Evolutionary conservation across 2,329 filamentous ascomycete genomes (phyloP).

Genomic region (Rhytidhysteron rufulum): DNA sequence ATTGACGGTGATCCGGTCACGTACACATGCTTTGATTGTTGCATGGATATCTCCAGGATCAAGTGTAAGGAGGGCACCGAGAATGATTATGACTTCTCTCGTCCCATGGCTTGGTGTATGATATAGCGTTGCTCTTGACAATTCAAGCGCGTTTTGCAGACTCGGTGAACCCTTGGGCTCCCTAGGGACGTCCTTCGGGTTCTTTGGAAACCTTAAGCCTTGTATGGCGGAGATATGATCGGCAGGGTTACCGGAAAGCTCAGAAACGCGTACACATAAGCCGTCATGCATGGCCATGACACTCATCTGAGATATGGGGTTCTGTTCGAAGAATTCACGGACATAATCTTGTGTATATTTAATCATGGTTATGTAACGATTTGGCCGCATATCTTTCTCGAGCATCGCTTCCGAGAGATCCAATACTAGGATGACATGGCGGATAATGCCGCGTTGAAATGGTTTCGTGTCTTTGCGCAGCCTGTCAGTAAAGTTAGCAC

Average conservation of each 20-base stretch:
- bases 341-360: constrained; percentile 85
- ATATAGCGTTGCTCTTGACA: constrained; percentile 88
- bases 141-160: constrained; percentile 92
- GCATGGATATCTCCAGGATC: constrained; percentile 95
- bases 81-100: constrained; percentile 85
- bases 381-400: constrained; percentile 91
- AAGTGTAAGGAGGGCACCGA: constrained; percentile 82
- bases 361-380: constrained; percentile 75
- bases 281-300: constrained; percentile 93
- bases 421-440: constrained; percentile 86
- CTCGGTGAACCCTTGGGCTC: constrained; percentile 50
- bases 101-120: constrained; percentile 93
- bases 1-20: constrained; percentile 80
- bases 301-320: constrained; percentile 92
- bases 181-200: constrained; percentile 64
- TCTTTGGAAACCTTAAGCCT: constrained; percentile 60
- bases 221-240: constrained; percentile 79
- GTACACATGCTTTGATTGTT: constrained; percentile 74
- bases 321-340: constrained; percentile 94
- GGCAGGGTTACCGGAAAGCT: constrained; percentile 86
- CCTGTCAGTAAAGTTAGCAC: constrained; percentile 44
- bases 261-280: constrained; percentile 77
- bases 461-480: constrained; percentile 91
- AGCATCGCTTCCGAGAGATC: constrained; percentile 92
- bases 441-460: constrained; percentile 92